Evolutionary conservation across 208 protist genomes (phyloP).

Genomic region (Trypanosoma cruzi): DNA sequence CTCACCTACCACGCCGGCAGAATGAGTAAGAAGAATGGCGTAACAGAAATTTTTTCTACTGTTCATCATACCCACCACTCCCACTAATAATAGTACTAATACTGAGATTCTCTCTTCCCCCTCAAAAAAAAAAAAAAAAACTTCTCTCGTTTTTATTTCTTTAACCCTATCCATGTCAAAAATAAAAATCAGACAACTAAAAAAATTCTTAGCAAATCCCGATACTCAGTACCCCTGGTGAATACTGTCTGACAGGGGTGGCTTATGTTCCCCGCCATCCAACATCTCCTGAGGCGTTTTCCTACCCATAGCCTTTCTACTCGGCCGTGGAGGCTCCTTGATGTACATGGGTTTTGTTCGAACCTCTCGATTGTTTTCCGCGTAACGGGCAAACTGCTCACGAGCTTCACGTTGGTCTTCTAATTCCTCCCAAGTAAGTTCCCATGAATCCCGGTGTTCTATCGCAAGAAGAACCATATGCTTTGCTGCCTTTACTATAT

Average conservation of each 20-base stretch:
- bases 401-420: constrained; percentile 80
- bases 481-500: constrained; percentile 91
- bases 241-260: constrained; percentile 60
- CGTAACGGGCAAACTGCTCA: constrained; percentile 68
- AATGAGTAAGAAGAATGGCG: neutral
- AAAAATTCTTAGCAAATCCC: neutral
- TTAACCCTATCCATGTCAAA: neutral
- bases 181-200: neutral
- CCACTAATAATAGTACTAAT: neutral
- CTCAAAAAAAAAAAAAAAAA: too few relatives aligned
- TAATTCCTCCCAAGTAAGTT: constrained; percentile 89
- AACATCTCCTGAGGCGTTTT: constrained; percentile 74
- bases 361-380: constrained; percentile 73
- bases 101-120: neutral
- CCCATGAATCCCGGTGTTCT: constrained; percentile 90
- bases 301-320: constrained; percentile 68
- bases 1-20: neutral
- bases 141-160: neutral
- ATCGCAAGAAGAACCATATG: constrained; percentile 89
- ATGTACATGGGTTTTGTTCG: constrained; percentile 89
- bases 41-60: neutral
- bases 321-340: constrained; percentile 88
- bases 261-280: constrained; percentile 65
- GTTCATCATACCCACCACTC: neutral
- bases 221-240: constrained; percentile 46